Conservation (phyloP, 1,284 basidiomycete species). For the Vanrija sp. region DNA sequence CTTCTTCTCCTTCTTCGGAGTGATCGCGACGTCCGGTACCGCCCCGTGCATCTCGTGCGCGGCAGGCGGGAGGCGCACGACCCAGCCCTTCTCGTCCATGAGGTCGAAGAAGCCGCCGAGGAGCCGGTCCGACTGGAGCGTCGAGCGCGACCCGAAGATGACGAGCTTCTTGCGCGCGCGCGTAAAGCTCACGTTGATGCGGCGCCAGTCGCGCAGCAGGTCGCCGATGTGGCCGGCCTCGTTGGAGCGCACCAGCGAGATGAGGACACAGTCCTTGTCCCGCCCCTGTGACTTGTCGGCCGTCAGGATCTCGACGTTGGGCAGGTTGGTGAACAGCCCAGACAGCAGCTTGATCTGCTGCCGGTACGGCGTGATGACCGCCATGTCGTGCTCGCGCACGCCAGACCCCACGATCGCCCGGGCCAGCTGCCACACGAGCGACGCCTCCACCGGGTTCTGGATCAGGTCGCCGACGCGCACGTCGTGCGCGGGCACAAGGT, state of each 20-base stretch:
- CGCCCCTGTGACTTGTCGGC: conserved; percentile 94
- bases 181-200: conserved; percentile 96
- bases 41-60: conserved; percentile 52
- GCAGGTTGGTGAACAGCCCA: conserved; percentile 52
- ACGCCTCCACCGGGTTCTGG: conserved; percentile 79
- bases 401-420: conserved; percentile 65
- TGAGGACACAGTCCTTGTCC: conserved; percentile 91
- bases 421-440: conserved; percentile 57
- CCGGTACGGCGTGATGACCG: conserved; percentile 84
- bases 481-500: conserved; percentile 68
- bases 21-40: not conserved
- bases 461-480: conserved; percentile 80
- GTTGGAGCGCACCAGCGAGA: conserved; percentile 89
- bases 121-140: conserved; percentile 59
- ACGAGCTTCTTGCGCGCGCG: conserved; percentile 84
- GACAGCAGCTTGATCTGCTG: conserved; percentile 87
- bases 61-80: conserved; percentile 56
- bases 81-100: conserved; percentile 68
- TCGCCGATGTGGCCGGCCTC: conserved; percentile 72
- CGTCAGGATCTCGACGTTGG: conserved; percentile 78
- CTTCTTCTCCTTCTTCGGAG: not conserved
- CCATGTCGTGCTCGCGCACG: conserved; percentile 66
- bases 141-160: conserved; percentile 78
- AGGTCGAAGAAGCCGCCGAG: conserved; percentile 68
- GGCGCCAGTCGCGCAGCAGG: conserved; percentile 86